Base-by-base conservation (phyloP, 1,284 basidiomycete species). In the Tilletia horrida region DNA sequence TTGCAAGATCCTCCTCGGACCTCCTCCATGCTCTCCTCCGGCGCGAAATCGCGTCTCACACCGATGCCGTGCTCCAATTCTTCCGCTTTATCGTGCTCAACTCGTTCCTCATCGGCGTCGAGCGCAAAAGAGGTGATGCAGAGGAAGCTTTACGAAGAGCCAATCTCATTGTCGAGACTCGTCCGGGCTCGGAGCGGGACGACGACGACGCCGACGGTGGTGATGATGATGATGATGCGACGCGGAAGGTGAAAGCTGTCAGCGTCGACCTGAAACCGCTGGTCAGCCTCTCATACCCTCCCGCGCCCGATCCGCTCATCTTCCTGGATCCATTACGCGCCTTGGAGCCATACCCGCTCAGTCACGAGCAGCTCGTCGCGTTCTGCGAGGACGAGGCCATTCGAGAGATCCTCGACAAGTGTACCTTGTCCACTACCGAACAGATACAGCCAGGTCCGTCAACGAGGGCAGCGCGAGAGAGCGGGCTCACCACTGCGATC, bases 41-140 rank as follows among this genome's bases (percentile, higher is more conserved):
- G 23, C 90, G 90, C 13, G 94, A 97, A 78, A 93, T 97, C 63
- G 88, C 89, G 31, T 87, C 92, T 76, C 94, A 95, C 0, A 86
- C 96, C 3, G 92, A 91, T 1, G 94, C 96, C 81, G 85, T 97
- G 1, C 92, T 93, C 0, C 95, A 97, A 82, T 91, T 91, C 1
- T 91, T 97, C 76, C 88, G 88, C 42, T 98, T 97, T 82, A 83
- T 97, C 16, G 92, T 92, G 1, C 90, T 92, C 71, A 98, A 98
- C 75, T 88, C 93, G 76, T 94, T 95, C 84, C 84, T 98, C 16
- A 84, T 86, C 59, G 86, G 87, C 61, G 92, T 97, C 0, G 95
- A 97, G 82, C 83, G 90, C 23, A 86, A 86, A 57, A 88, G 89
- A 14, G 95, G 94, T 0, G 87, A 93, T 76, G 89, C 90, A 1